phyloP scores from a whole-genome alignment of 306 rosid genomes.

The Corylus heterophylla region DNA sequence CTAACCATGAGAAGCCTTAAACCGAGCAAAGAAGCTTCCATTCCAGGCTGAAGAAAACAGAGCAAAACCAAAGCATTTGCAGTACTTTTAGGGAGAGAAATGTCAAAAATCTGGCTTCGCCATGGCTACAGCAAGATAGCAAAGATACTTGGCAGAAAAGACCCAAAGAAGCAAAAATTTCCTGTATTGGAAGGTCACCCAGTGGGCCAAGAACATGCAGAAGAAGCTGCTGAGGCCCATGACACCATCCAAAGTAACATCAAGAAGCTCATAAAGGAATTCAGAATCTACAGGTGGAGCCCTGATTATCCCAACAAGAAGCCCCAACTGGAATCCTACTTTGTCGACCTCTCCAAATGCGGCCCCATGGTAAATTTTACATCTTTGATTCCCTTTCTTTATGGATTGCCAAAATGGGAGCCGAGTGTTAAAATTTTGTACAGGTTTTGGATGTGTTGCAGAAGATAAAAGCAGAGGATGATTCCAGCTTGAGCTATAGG shows the following conservation, averaged over 20 bases:
- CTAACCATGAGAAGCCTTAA: background rate
- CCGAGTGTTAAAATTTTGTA: background rate
- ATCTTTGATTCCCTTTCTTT: too few relatives aligned
- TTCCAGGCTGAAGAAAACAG: background rate
- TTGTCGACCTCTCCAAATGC: constrained; percentile 36
- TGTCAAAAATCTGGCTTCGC: constrained; percentile 33
- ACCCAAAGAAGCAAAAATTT: constrained; percentile 26
- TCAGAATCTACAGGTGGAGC: constrained; percentile 43
- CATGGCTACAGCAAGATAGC: constrained; percentile 32
- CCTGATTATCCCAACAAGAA: constrained; percentile 34
- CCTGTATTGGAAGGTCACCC: constrained; percentile 36
- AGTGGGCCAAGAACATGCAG: constrained; percentile 31
- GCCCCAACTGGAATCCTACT: constrained; percentile 44
- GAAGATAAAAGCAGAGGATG: constrained; percentile 48
- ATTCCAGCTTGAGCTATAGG: constrained; percentile 44
- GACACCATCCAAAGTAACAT: constrained; percentile 3
- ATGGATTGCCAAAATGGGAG: background rate
- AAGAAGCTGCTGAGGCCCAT: constrained; percentile 30
- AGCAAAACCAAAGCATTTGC: background rate
- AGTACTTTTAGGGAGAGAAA: background rate
- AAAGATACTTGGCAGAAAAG: constrained; percentile 16
- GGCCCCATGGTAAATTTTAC: constrained; percentile 33
- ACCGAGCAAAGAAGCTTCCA: background rate
- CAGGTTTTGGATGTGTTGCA: constrained; percentile 50
- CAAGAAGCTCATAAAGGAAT: constrained; percentile 25